Evolutionary conservation across 805 yeast genomes (phyloP), one percentile per base, ranked within the genome.

Genomic region (Saturnispora serradocipensis): DNA sequence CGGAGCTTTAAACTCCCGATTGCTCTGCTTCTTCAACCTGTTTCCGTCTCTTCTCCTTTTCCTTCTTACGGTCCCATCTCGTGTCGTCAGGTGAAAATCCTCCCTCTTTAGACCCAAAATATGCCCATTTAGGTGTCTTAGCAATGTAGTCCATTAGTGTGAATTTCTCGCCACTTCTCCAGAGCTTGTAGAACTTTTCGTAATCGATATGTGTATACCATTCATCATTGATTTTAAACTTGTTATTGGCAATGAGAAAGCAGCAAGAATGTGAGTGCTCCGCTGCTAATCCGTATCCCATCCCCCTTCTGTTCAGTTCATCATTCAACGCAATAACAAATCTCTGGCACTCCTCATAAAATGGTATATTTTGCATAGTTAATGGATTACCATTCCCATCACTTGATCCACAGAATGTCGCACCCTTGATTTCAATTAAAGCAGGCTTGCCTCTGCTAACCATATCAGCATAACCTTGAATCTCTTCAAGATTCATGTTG

Each of bases 181-280:
- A 72, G 50, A 89, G 69, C 60, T 82, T 76, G 61, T 89, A 90
- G 65, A 84, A 89, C 54, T 71, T 80, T 4, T 79, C 76, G 64
- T 89, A 90, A 66, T 89, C 85, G 50, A 89, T 89, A 64, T 89
- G 97, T 1, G 97, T 89, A 65, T 80, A 76, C 97, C 97, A 89
- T 57, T 75, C 78, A 34, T 77, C 83, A 62, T 84, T 67, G 53
- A 82, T 81, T 56, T 78, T 73, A 73, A 88, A 89, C 60, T 81
- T 80, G 39, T 72, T 73, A 57, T 84, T 84, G 0, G 95, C 97
- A 59, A 90, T 79, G 57, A 89, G 72, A 18, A 90, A 84, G 71
- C 97, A 90, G 69, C 96, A 90, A 2, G 95, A 85, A 65, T 89
- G 97, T 0, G 96, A 95, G 66, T 89, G 97, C 66, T 90, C 97